phyloP scores from a whole-genome alignment of 164 flowering plant species.

The Litsea cubeba region DNA sequence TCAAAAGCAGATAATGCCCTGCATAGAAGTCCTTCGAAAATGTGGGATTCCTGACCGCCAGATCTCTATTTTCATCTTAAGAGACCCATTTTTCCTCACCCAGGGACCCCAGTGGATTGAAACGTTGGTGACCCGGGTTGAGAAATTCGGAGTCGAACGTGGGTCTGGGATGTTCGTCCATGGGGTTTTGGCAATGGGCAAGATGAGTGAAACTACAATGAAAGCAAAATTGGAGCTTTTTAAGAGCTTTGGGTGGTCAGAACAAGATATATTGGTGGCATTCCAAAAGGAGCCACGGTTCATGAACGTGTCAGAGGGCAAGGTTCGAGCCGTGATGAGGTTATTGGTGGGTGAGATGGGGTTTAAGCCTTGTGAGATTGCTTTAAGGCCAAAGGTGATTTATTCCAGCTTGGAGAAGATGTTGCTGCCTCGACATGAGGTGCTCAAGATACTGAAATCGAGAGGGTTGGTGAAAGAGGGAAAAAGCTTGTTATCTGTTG shows the following conservation, averaged over 20 bases:
- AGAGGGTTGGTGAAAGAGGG: neutral
- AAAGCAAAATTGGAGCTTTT: slow-evolving; percentile 6
- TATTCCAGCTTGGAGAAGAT: slow-evolving; percentile 11
- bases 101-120: slow-evolving; percentile 1
- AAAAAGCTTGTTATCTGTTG: neutral
- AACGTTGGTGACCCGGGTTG: neutral
- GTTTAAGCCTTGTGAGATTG: neutral
- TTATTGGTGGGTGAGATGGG: slow-evolving; percentile 9
- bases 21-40: slow-evolving; percentile 1
- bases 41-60: slow-evolving; percentile 1
- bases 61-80: neutral
- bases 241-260: slow-evolving; percentile 14
- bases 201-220: slow-evolving; percentile 1
- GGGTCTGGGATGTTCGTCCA: slow-evolving; percentile 9
- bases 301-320: slow-evolving; percentile 6
- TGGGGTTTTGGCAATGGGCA: neutral
- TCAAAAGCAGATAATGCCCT: neutral
- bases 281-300: slow-evolving; percentile 10
- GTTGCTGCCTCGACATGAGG: slow-evolving; percentile 7
- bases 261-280: slow-evolving; percentile 6
- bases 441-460: slow-evolving; percentile 8
- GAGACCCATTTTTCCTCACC: slow-evolving; percentile 1
- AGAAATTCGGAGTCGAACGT: slow-evolving; percentile 5
- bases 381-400: neutral
- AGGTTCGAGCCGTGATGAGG: neutral